Conservation (phyloP, 257 asterid species). For the Nicotiana tabacum region DNA sequence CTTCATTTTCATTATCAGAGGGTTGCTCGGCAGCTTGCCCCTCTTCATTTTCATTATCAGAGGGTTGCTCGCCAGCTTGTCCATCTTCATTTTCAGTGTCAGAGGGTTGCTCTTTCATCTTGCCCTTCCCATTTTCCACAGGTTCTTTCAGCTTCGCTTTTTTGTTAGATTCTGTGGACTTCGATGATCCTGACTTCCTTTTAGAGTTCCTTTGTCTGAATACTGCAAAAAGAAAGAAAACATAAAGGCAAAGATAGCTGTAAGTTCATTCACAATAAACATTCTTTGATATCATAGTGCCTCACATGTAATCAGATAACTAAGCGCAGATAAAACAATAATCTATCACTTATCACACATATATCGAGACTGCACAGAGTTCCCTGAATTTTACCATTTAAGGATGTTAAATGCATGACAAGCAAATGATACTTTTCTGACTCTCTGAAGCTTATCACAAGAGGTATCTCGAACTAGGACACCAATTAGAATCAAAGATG, state of each 20-base stretch:
- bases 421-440: neutral
- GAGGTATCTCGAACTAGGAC: neutral
- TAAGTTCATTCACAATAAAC: neutral
- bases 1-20: conserved; percentile 25
- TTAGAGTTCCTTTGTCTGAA: conserved; percentile 59
- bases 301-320: neutral
- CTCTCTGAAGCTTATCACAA: neutral
- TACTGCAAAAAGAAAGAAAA: conserved; percentile 35
- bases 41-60: conserved; percentile 26
- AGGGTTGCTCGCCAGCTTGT: neutral
- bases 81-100: conserved; percentile 29
- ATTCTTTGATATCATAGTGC: neutral
- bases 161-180: conserved; percentile 30
- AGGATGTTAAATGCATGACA: neutral
- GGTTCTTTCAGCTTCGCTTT: conserved; percentile 42
- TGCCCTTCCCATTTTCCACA: conserved; percentile 25
- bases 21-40: conserved; percentile 6
- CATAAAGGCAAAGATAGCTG: neutral
- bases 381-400: neutral
- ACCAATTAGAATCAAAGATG: neutral
- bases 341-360: neutral
- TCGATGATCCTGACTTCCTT: conserved; percentile 43
- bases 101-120: conserved; percentile 35
- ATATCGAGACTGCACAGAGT: neutral
- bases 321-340: neutral